These are phyloP conservation scores for Pseudogymnoascus sp. DNA, from an alignment of 2,329 filamentous ascomycete species.

Conservation along the genomic window DNA sequence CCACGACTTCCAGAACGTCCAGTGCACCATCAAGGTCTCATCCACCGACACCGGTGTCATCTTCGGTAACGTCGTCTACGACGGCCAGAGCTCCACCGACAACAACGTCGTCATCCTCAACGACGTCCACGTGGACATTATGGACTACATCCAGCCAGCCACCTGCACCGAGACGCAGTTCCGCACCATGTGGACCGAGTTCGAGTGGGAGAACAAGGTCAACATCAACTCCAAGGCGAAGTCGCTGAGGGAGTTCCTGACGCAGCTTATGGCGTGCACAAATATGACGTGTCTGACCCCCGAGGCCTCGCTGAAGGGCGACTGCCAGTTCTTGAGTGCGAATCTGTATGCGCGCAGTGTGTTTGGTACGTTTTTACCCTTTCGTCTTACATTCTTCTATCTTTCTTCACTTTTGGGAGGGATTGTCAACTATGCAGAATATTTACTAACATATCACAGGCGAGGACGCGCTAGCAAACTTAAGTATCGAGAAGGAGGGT, in stretches of 20 bases:
- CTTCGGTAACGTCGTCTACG: slow-evolving; percentile 97
- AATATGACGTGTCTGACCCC: slow-evolving; percentile 98
- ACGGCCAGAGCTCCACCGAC: slow-evolving; percentile 84
- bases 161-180: slow-evolving; percentile 97
- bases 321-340: slow-evolving; percentile 95
- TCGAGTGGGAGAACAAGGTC: slow-evolving; percentile 99
- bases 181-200: slow-evolving; percentile 99
- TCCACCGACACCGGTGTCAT: slow-evolving; percentile 98
- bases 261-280: slow-evolving; percentile 91
- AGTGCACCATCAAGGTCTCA: slow-evolving; percentile 97
- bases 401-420: not conserved
- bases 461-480: slow-evolving; percentile 93
- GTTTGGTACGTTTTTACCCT: slow-evolving; percentile 68
- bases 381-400: not conserved
- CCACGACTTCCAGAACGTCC: slow-evolving; percentile 96
- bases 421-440: not conserved
- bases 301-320: slow-evolving; percentile 91
- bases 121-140: slow-evolving; percentile 96
- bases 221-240: slow-evolving; percentile 99
- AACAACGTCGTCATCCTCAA: slow-evolving; percentile 97
- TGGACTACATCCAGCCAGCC: slow-evolving; percentile 99
- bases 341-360: slow-evolving; percentile 96
- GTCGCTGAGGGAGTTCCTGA: slow-evolving; percentile 82
- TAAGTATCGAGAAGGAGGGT: slow-evolving; percentile 96
- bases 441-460: slow-evolving; percentile 48